Evolutionary conservation across 495 filamentous ascomycete species (phyloP).

Genomic region (Clohesyomyces aquaticus): DNA sequence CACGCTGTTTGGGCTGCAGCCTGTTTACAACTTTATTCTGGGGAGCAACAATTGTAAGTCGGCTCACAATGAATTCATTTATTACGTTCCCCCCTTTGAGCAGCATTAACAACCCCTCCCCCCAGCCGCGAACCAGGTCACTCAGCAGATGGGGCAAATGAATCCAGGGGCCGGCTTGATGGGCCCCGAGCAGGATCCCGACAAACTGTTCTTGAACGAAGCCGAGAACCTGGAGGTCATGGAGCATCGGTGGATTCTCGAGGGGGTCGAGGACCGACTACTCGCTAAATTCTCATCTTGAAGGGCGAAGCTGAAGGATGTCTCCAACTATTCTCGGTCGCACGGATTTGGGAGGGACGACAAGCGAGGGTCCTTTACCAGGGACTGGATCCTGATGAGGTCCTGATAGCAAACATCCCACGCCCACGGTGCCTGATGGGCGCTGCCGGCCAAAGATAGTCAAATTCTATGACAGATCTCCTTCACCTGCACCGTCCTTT

Average conservation of each 20-base stretch:
- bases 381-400: background rate
- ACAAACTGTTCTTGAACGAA: conserved; percentile 89
- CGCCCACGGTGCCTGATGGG: conserved; percentile 27
- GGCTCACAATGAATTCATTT: background rate
- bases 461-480: conserved; percentile 32
- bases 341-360: background rate
- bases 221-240: conserved; percentile 94
- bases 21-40: conserved; percentile 96
- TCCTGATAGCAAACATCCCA: conserved; percentile 29
- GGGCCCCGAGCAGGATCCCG: conserved; percentile 89
- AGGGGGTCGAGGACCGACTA: conserved; percentile 83
- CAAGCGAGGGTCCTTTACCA: background rate
- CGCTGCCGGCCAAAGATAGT: conserved; percentile 28
- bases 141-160: conserved; percentile 87
- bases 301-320: background rate
- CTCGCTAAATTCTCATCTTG: conserved; percentile 49
- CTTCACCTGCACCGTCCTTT: background rate
- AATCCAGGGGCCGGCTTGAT: conserved; percentile 68
- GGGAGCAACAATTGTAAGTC: conserved; percentile 89
- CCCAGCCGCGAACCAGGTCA: conserved; percentile 89
- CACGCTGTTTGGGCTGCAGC: conserved; percentile 92
- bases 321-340: background rate
- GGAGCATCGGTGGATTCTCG: conserved; percentile 87
- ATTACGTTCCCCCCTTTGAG: background rate
- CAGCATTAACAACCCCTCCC: conserved; percentile 25